Percentiles rank a stretch among this genome's conserved stretches.
Evolutionary conservation across 2,329 filamentous ascomycete species (phyloP).

Genomic region (Pseudogymnoascus sp.): DNA sequence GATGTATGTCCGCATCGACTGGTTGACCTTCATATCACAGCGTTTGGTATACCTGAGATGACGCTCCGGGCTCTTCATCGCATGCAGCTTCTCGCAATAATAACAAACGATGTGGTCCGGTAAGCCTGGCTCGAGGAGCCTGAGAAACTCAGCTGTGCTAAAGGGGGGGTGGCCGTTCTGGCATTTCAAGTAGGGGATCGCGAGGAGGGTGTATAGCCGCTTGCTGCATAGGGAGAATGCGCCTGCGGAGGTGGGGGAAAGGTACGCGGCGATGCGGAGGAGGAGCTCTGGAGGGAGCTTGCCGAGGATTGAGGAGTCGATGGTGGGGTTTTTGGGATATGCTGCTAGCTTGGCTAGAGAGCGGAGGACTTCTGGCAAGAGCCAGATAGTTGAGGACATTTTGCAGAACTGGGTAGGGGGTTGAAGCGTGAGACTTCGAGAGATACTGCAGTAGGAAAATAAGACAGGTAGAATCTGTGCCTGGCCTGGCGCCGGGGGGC

Average conservation of each 20-base stretch:
- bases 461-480: not conserved
- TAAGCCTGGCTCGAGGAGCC: conserved; percentile 11
- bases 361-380: not conserved
- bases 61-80: conserved; percentile 1
- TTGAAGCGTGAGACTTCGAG: not conserved
- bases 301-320: conserved; percentile 12
- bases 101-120: conserved; percentile 13
- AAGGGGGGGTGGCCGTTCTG: not conserved
- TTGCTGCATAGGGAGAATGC: conserved; percentile 11
- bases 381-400: not conserved
- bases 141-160: not conserved
- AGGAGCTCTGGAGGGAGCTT: conserved; percentile 15
- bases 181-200: conserved; percentile 6
- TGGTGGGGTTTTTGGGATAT: not conserved
- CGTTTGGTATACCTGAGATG: not conserved
- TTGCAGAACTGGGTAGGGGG: not conserved
- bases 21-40: not conserved
- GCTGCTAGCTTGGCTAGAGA: not conserved
- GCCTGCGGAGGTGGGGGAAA: conserved; percentile 9
- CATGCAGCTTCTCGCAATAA: conserved; percentile 13
- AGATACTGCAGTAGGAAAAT: no score
- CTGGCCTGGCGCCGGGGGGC: not conserved
- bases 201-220: conserved; percentile 9
- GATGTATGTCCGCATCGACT: conserved; percentile 11
- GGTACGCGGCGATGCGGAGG: conserved; percentile 11